phyloP scores from a whole-genome alignment of 2,329 filamentous ascomycete genomes.

The Ophiostoma ulmi region DNA sequence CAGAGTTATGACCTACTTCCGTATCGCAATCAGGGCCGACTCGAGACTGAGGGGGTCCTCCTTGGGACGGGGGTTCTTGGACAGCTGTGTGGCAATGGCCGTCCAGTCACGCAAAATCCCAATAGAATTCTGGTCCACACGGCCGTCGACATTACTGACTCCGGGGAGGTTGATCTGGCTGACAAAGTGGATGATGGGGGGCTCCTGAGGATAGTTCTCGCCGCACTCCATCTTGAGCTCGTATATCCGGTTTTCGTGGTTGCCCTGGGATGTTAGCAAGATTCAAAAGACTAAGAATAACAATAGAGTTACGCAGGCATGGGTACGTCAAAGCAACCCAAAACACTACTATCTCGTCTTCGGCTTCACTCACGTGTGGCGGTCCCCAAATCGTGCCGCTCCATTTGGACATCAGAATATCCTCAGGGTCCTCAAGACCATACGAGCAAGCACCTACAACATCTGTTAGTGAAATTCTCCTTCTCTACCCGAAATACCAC shows the following conservation, averaged over 20 bases:
- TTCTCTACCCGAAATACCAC: neutral
- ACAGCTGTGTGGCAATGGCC: slow-evolving; percentile 80
- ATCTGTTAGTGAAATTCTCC: neutral
- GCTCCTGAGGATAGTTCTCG: slow-evolving; percentile 78
- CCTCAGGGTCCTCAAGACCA: slow-evolving; percentile 87
- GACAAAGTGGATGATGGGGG: slow-evolving; percentile 85
- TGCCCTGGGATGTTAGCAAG: slow-evolving; percentile 53
- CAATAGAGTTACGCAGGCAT: neutral
- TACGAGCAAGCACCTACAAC: slow-evolving; percentile 90
- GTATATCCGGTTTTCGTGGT: slow-evolving; percentile 97
- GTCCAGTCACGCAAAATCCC: slow-evolving; percentile 87
- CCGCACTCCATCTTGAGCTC: slow-evolving; percentile 96
- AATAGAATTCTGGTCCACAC: slow-evolving; percentile 79
- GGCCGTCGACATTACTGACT: slow-evolving; percentile 72
- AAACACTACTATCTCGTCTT: neutral
- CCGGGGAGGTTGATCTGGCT: slow-evolving; percentile 96
- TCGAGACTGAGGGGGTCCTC: slow-evolving; percentile 37
- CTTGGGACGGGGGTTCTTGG: slow-evolving; percentile 33
- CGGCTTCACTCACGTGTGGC: slow-evolving; percentile 68
- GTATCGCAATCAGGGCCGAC: slow-evolving; percentile 36
- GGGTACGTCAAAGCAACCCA: neutral
- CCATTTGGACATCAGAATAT: slow-evolving; percentile 97
- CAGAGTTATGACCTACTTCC: slow-evolving; percentile 28
- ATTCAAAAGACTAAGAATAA: neutral
- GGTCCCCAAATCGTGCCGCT: slow-evolving; percentile 96